These are phyloP conservation scores for Caloboletus inedulis DNA, from an alignment of 1,284 basidiomycete species.

Conservation along the genomic window DNA sequence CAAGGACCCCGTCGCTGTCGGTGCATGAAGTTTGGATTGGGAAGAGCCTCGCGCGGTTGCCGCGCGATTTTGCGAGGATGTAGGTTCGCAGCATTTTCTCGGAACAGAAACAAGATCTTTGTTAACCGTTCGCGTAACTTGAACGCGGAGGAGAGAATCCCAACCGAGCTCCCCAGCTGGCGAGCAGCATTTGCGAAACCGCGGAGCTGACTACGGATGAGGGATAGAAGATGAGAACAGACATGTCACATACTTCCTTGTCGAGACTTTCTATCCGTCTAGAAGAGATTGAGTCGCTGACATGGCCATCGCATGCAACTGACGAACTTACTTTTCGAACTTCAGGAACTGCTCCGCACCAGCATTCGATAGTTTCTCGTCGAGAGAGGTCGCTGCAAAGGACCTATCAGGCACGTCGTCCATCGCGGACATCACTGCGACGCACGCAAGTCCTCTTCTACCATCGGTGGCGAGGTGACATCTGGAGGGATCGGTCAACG, in stretches of 20 bases:
- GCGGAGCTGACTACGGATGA: conserved; percentile 28
- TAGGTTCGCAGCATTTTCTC: conserved; percentile 34
- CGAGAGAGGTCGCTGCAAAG: conserved; percentile 28
- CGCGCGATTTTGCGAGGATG: conserved; percentile 34
- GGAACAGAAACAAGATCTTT: conserved; percentile 36
- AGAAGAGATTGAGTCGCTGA: conserved; percentile 1
- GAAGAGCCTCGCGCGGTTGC: conserved; percentile 33
- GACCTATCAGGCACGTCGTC: conserved; percentile 7
- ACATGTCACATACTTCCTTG: conserved; percentile 29
- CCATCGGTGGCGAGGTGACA: conserved; percentile 39
- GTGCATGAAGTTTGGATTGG: conserved; percentile 38
- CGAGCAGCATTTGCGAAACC: conserved; percentile 37
- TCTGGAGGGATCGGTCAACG: conserved; percentile 24
- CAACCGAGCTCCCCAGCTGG: conserved; percentile 35
- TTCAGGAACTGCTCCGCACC: conserved; percentile 32
- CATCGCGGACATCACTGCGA: background rate
- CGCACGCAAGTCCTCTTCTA: conserved; percentile 62
- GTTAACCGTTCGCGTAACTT: conserved; percentile 35
- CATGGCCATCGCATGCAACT: background rate
- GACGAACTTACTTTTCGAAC: conserved; percentile 34
- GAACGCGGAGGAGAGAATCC: conserved; percentile 36
- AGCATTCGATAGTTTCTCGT: conserved; percentile 35
- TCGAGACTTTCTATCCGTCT: conserved; percentile 34
- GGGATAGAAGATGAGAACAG: background rate
- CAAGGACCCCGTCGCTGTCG: conserved; percentile 31